Base-by-base conservation (phyloP, 352 stramenopile genomes). In the Phytophthora hibernalis region DNA sequence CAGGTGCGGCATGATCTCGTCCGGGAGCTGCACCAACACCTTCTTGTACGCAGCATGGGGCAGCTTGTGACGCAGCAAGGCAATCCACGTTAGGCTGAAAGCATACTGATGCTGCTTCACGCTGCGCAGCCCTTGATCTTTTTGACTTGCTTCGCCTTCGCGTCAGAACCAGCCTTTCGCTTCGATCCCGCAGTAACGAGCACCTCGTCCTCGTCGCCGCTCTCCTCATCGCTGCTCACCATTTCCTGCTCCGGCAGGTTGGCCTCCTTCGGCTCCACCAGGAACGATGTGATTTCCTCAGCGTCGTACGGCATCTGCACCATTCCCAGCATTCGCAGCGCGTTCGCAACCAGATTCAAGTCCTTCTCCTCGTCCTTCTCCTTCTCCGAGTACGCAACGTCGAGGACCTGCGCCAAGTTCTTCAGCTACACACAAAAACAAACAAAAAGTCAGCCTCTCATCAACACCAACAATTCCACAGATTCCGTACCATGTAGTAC, bases 1-100 rank as follows among this genome's bases (percentile, higher is more conserved):
- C 30, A 98, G 77, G 66, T 98, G 82, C 49, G 93, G 86, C 69
- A 99, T 93, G 54, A 99, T 95, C 40, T 97, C 85, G 33, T 94
- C 87, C 3, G 97, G 95, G 10, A 99, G 76, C 67, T 95, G 87
- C 47, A 92, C 85, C 45, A 99, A 76, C 15, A 98, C 87, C 56
- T 92, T 88, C 51, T 96, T 97, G 83, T 98, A 98, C 24, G 85
- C 76, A 45, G 82, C 70, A 18, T 81, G 76, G 5, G 86, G 82
- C 42, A 95, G 60, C n/a, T 76, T 79, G 66, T 96, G 85, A 26
- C 88, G 84, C 24, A 95, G 72, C 26, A 91, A 51, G 3, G 87
- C 84, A 62, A 94, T 87, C 90, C 86, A 96, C 50, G 80, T 87
- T 68, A 84, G 74, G 61, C 82, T 96, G 71, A 93, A 95, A 16